Evolutionary conservation across 164 flowering plant species (phyloP), one percentile per base, ranked within the genome.

Genomic region (Echeveria elegans): DNA sequence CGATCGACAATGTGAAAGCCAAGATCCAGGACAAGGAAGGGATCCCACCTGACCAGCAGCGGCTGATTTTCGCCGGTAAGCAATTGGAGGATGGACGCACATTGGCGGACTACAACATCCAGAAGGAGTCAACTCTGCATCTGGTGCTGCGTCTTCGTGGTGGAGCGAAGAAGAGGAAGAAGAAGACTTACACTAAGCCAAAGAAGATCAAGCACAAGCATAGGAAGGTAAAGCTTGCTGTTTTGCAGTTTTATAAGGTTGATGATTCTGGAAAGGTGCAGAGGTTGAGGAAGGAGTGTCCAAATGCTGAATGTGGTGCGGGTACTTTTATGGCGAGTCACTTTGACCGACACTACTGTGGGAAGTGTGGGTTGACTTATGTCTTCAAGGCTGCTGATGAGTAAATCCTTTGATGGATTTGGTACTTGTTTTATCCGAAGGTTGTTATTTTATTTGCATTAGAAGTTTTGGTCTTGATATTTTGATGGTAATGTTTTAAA

Each of bases 161-260:
- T 19, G 65, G 65, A n/a, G 65, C 65, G 0, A 63, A 63, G 65
- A 63, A 63, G 65, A 63, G 65, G 65, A 63, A 63, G 65, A 63
- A 63, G 61, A 56, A 56, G 61, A 56, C 61, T 0, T 56, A 56
- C 31, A 56, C 61, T 16, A 56, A 56, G 61, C 61, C 61, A 18
- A 56, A 56, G 34, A 56, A 56, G 61, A 56, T 56, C 32, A 56
- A 56, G 61, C 61, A 63, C 24, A 63, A 63, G 65, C 65, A 63
- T 19, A 63, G 28, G 43, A 63, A 63, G 65, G 65, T 63, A 7
- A 63, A 63, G 65, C 28, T 63, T 32, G 43, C 41, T 34, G 65
- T 63, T 12, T 29, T 63, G 41, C 65, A 63, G 43, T 63, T 63
- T 29, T 63, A 63, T 24, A 63, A 63, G 41, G 65, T 63, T 41